Percentiles rank a stretch among this genome's conserved stretches.
phyloP scores from a whole-genome alignment of 2,329 filamentous ascomycete genomes.

The Iodosphaeria phyllophila region DNA sequence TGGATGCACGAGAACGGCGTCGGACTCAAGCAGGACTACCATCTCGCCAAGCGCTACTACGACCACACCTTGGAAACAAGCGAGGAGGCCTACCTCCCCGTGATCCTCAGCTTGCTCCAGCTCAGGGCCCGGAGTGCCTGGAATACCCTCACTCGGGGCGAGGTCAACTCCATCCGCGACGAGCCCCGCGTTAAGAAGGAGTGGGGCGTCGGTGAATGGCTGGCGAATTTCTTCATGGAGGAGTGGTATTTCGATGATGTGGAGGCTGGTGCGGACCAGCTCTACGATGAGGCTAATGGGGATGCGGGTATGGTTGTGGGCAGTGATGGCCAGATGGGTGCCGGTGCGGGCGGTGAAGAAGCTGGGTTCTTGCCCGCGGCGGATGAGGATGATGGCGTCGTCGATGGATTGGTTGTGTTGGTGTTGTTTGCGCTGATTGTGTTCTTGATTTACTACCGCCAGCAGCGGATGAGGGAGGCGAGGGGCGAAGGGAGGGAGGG shows the following conservation, averaged over 20 bases:
- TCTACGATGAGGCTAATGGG: constrained; percentile 34
- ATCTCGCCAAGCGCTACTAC: constrained; percentile 91
- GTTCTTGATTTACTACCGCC: constrained; percentile 65
- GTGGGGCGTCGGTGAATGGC: constrained; percentile 71
- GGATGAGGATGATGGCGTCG: constrained; percentile 47
- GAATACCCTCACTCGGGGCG: constrained; percentile 84
- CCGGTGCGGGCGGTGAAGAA: too few species aligned
- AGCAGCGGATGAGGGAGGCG: constrained; percentile 37
- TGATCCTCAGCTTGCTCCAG: constrained; percentile 75
- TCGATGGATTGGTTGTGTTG: constrained; percentile 75
- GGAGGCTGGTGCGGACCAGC: constrained; percentile 33
- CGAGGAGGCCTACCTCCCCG: constrained; percentile 81
- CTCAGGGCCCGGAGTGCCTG: constrained; percentile 73
- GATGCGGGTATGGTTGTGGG: too few species aligned
- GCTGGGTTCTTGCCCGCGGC: constrained; percentile 42
- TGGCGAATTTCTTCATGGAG: constrained; percentile 64
- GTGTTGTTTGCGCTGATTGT: constrained; percentile 56
- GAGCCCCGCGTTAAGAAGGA: constrained; percentile 64
- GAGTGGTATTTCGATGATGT: constrained; percentile 47
- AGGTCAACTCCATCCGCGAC: constrained; percentile 79
- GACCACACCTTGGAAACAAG: constrained; percentile 85
- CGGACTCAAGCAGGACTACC: constrained; percentile 84
- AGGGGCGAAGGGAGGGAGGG: not conserved
- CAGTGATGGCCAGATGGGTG: constrained; percentile 32
- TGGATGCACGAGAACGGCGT: constrained; percentile 99